Base-by-base conservation (phyloP, 805 yeast genomes). In the Spathaspora passalidarum region DNA sequence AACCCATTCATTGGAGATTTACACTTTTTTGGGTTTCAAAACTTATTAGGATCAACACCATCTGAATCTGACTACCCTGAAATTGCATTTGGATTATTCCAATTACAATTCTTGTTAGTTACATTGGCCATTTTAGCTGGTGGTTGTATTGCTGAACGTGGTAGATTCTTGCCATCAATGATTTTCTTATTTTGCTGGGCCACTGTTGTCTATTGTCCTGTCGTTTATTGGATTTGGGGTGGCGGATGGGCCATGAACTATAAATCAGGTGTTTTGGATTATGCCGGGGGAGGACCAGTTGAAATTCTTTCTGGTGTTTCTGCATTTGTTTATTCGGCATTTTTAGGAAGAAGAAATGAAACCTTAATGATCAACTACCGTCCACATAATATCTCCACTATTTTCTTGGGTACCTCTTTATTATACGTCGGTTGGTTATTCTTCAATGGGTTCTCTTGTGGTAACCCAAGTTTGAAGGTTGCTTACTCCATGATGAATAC, bases 221-320 rank as follows among this genome's bases (percentile, higher is more conserved):
- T 92, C n/a, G 92, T 92, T 5, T 88, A 82, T 67, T 91, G 98
- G 97, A 82, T 88, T 45, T 92, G 98, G 98, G 86, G 89, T 46
- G 84, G 83, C 39, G 98, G 99, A 34, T 92, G 98, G 98, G 96
- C 96, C 32, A 77, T 76, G 54, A 41, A 50, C 13, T 72, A 64
- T 64, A 75, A 81, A 55, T 92, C 96, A 82, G 97, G 96, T 5
- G 98, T 84, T 1, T 73, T 92, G 43, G 99, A 92, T 63, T 92
- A 88, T 65, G 99, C 99, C 19, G 99, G 99, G 23, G 98, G 98
- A 46, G 97, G 97, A 0, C 96, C 97, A 0, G 97, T 92, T 21
- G 98, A 92, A 64, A 88, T 94, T 46, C 76, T 88, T 23, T 84
- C 95, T 19, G 98, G 98, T 49, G 86, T 90, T 19, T 86, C 89